Base-by-base conservation (phyloP, 805 yeast genomes). In the Hanseniaspora mollemarum region DNA sequence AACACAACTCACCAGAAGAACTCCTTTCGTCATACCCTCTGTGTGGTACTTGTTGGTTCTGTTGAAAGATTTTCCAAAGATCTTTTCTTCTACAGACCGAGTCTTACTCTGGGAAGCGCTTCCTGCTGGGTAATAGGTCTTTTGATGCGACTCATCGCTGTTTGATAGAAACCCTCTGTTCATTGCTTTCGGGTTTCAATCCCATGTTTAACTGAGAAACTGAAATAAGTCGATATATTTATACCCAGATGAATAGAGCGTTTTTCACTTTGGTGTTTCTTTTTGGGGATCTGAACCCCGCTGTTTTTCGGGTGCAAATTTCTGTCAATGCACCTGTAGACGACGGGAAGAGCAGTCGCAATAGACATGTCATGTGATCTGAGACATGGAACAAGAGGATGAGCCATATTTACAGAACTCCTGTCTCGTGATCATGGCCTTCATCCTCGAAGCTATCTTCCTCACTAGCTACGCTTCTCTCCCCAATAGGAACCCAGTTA, bases 31-130 rank as follows among this genome's bases (percentile, higher is more conserved):
- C 3, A 59, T 44, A 2, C 39, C 43, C 18, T 58, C 54, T 6
- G 58, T 53, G 37, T 52, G 58, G 15, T 54, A 52, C 21, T 53
- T 51, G 19, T 59, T 56, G 43, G 57, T 46, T 37, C 55, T 55
- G 9, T 58, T 58, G 39, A 53, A 56, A 19, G 66, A 62, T 12
- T 57, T 57, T 13, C 65, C 65, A 33, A 62, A 62, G 8, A 57
- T 24, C 8, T 37, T 40, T 18, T 55, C 59, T 26, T 60, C 50
- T 2, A 50, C 9, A 16, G 43, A 12, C 57, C 4, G 55, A 13
- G 24, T 19, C 10, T 29, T 1, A 18, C 15, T 6, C 46, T 13
- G 12, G 25, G 51, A 15, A n/a, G 48, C 38, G 21, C 41, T 22
- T 29, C 53, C 39, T 29, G 42, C 43, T 51, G 43, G 24, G 22